Evolutionary conservation across 495 filamentous ascomycete species (phyloP).

Genomic region (Neurospora terricola): DNA sequence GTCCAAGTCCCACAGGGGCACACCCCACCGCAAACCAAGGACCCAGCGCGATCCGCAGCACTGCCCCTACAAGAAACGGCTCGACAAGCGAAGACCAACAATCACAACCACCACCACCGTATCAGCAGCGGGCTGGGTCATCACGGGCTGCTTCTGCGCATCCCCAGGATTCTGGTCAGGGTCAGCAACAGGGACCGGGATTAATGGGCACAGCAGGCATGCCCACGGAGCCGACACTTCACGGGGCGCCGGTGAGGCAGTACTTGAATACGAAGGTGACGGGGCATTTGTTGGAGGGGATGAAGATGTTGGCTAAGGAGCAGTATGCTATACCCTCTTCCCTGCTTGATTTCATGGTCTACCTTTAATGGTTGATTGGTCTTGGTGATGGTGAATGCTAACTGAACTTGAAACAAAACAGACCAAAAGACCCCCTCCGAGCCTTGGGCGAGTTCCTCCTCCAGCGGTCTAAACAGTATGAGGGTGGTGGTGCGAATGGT

Average conservation of each 20-base stretch:
- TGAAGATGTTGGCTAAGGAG: slow-evolving; percentile 78
- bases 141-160: slow-evolving; percentile 43
- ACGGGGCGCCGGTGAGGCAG: slow-evolving; percentile 76
- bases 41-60: slow-evolving; percentile 32
- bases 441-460: slow-evolving; percentile 80
- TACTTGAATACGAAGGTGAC: slow-evolving; percentile 90
- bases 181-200: not conserved
- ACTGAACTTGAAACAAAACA: slow-evolving; percentile 10
- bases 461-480: slow-evolving; percentile 68
- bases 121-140: slow-evolving; percentile 11
- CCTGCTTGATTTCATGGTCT: too few species aligned
- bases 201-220: slow-evolving; percentile 18
- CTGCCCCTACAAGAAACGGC: slow-evolving; percentile 15
- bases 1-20: slow-evolving; percentile 8
- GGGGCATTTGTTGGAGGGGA: slow-evolving; percentile 73
- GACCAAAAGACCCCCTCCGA: slow-evolving; percentile 75
- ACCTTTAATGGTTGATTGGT: not conserved
- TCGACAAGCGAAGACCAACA: slow-evolving; percentile 12
- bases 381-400: not conserved
- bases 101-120: not conserved
- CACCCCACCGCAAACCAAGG: slow-evolving; percentile 25
- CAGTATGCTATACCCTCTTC: slow-evolving; percentile 51
- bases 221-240: slow-evolving; percentile 45
- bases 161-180: slow-evolving; percentile 25
- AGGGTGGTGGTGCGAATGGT: slow-evolving; percentile 17